Evolutionary conservation across 1,284 basidiomycete genomes (phyloP).

Genomic region (Ceraceosorus bombacis): DNA sequence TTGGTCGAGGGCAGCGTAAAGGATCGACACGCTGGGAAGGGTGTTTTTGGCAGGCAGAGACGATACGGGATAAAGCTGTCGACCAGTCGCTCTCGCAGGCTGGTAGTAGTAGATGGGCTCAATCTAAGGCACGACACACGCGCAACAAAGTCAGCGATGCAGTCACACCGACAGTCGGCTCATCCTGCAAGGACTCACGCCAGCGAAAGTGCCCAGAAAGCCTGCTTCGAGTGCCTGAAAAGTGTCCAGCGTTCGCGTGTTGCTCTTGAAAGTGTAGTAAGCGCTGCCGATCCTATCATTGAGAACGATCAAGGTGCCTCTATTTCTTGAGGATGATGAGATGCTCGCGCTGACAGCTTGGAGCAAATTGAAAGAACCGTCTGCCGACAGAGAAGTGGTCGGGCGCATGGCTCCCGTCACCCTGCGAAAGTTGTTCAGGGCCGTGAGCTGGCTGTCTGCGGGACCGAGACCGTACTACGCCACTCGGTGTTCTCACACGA

Average conservation of each 20-base stretch:
- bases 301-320: slow-evolving; percentile 41
- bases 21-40: slow-evolving; percentile 36
- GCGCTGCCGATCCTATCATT: slow-evolving; percentile 46
- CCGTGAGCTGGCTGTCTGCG: too few species aligned
- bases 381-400: slow-evolving; percentile 36
- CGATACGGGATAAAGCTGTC: slow-evolving; percentile 23
- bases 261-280: slow-evolving; percentile 42
- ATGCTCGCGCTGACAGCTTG: slow-evolving; percentile 37
- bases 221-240: slow-evolving; percentile 44
- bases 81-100: background rate
- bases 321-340: slow-evolving; percentile 22
- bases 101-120: background rate
- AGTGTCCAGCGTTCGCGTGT: slow-evolving; percentile 38
- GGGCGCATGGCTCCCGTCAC: slow-evolving; percentile 49
- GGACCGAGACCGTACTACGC: too few species aligned
- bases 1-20: slow-evolving; percentile 23
- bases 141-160: too few species aligned
- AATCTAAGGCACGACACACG: too few species aligned
- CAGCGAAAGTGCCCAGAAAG: slow-evolving; percentile 28
- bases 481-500: slow-evolving; percentile 19
- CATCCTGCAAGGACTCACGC: slow-evolving; percentile 3
- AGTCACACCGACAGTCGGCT: too few species aligned
- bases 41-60: slow-evolving; percentile 5
- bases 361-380: slow-evolving; percentile 45
- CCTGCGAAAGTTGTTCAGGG: background rate